Base-by-base conservation (phyloP, 768 basidiomycete species). In the Tephrocybe sp. region DNA sequence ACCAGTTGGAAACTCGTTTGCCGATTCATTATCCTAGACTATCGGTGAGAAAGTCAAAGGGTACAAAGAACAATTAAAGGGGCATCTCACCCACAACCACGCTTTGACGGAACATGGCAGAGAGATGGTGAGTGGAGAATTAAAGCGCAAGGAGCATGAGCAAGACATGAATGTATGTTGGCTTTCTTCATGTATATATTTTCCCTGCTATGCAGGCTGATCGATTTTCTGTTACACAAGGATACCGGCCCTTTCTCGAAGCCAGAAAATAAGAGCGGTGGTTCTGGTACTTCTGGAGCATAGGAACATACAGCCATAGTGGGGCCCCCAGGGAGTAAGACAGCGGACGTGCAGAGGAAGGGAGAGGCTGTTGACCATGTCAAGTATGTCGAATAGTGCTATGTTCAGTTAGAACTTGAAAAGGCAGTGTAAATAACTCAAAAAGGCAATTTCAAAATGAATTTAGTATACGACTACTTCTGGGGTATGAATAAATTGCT, bases 21-120 rank as follows among this genome's bases (percentile, higher is more conserved):
- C n/a, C n/a, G n/a, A n/a, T 36, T 17, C 38, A 26, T 18, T 21
- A 3, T 24, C n/a, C 2, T 23, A 73, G 71, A 60, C 58, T 3
- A 24, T 73, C 28, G 34, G 42, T 7, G 74, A 74, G 15, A 73
- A 66, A 45, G 23, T 73, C 0, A 59, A 55, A 6, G 72, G 73
- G 0, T 25, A 71, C 5, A 63, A 67, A 47, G 68, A 74, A 46
- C 62, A 71, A 44, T 12, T 73, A 1, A 62, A 57, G 51, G 73
- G 72, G 0, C 71, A 70, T 50, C 44, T 72, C 4, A 67, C 66
- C 0, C 58, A 56, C 12, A 65, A 73, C 26, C 65, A 55, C 11
- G 65, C 54, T 0, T 45, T 65, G 7, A 55, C 58, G 3, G 43
- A 64, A 24, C 61, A 64, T 24, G 72, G 73, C 7, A 66, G 65